phyloP scores from a whole-genome alignment of 805 yeast species.

The Wickerhamomyces strasburgensis region DNA sequence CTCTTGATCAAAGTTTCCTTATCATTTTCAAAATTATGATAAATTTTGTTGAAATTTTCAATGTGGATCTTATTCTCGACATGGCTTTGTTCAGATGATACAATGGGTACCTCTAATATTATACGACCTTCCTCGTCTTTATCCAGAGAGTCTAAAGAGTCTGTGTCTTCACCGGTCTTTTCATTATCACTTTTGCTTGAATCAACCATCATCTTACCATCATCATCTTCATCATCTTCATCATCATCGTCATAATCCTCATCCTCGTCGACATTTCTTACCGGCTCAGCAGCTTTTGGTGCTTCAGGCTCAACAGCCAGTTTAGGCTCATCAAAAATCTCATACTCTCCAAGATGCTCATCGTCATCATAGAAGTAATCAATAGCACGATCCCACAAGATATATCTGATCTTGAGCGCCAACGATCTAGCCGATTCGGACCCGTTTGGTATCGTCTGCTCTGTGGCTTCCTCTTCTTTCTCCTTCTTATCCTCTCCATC shows the following conservation, averaged over 20 bases:
- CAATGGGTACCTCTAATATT: slow-evolving; percentile 30
- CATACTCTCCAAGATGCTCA: slow-evolving; percentile 14
- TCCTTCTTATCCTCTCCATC: slow-evolving; percentile 30
- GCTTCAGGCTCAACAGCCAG: too few relatives aligned
- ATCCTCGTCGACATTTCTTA: slow-evolving; percentile 36
- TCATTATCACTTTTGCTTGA: slow-evolving; percentile 3
- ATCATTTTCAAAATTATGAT: slow-evolving; percentile 75
- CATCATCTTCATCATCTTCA: slow-evolving; percentile 25
- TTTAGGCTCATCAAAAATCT: slow-evolving; percentile 18
- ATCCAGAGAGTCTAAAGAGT: slow-evolving; percentile 11
- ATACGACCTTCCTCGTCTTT: slow-evolving; percentile 21
- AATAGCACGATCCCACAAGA: slow-evolving; percentile 68
- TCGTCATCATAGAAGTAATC: slow-evolving; percentile 35
- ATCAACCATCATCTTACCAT: slow-evolving; percentile 12
- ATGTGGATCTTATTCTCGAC: slow-evolving; percentile 36
- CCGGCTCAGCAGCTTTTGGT: too few relatives aligned
- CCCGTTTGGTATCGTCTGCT: slow-evolving; percentile 37
- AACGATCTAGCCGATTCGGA: slow-evolving; percentile 45
- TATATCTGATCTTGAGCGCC: slow-evolving; percentile 60
- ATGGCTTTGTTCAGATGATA: slow-evolving; percentile 29
- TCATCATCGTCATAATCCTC: slow-evolving; percentile 26
- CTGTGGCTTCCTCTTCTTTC: slow-evolving; percentile 35
- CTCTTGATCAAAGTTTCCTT: slow-evolving; percentile 69
- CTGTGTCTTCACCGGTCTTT: slow-evolving; percentile 14
- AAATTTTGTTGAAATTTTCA: slow-evolving; percentile 63